A percentile compares a stretch with the other conserved stretches of the same genome.
Evolutionary conservation across 768 basidiomycete genomes (phyloP).

Genomic region (Mycena belliarum): DNA sequence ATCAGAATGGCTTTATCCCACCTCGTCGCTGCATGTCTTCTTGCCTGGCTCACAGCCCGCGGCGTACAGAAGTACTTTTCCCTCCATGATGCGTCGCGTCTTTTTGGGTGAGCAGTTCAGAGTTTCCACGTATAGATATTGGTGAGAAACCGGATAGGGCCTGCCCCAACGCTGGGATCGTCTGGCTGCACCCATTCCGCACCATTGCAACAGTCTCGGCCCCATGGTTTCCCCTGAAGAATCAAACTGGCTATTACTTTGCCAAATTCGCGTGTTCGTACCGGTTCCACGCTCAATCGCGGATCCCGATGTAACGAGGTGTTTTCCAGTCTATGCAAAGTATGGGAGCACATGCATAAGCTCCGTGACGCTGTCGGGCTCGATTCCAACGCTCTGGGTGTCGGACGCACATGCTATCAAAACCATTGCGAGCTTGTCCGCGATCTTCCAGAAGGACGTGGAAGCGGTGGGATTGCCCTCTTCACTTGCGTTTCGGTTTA

Average conservation of each 20-base stretch:
- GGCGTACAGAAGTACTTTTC: background rate
- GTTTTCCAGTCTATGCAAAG: conserved; percentile 35
- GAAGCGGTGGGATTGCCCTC: conserved; percentile 29
- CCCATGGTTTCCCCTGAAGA: conserved; percentile 34
- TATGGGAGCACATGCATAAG: conserved; percentile 41
- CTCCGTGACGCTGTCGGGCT: conserved; percentile 33
- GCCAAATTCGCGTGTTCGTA: conserved; percentile 38
- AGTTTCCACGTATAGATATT: too few species aligned
- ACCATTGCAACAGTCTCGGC: conserved; percentile 28
- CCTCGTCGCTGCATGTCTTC: too few species aligned
- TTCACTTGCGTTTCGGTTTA: background rate
- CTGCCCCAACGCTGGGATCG: conserved; percentile 18
- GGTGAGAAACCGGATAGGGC: background rate
- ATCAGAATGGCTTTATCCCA: too few species aligned
- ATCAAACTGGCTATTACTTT: conserved; percentile 34
- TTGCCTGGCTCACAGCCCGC: background rate
- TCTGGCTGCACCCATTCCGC: conserved; percentile 37
- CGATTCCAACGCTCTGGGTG: conserved; percentile 40
- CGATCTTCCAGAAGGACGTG: conserved; percentile 41
- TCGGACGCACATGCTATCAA: conserved; percentile 46
- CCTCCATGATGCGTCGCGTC: background rate
- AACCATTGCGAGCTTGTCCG: conserved; percentile 31
- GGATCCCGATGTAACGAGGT: too few species aligned
- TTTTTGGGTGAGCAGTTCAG: background rate
- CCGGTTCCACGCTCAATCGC: too few species aligned